phyloP scores from a whole-genome alignment of 2,329 filamentous ascomycete species.

The Zymoseptoria crescenta region DNA sequence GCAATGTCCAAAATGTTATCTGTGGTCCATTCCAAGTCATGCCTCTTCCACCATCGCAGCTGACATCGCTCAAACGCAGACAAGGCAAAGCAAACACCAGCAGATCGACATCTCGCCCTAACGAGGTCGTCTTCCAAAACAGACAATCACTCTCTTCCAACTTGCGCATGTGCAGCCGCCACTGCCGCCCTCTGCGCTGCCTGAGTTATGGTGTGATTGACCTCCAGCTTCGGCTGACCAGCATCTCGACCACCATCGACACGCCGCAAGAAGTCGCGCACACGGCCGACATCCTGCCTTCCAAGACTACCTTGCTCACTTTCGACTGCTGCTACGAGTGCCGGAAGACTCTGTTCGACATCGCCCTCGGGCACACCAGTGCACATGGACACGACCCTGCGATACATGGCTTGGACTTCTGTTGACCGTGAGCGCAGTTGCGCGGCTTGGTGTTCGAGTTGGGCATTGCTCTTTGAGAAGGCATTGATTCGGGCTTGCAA shows the following conservation, averaged over 20 bases:
- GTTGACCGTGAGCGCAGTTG: slow-evolving; percentile 70
- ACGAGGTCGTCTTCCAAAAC: background rate
- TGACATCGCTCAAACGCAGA: background rate
- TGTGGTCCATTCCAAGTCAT: background rate
- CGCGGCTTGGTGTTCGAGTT: slow-evolving; percentile 59
- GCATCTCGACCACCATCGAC: slow-evolving; percentile 47
- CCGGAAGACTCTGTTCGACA: slow-evolving; percentile 73
- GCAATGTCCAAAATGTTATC: background rate
- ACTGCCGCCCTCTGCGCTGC: slow-evolving; percentile 1
- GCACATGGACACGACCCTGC: slow-evolving; percentile 79
- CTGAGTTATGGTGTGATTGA: slow-evolving; percentile 8
- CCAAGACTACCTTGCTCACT: slow-evolving; percentile 52
- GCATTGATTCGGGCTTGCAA: slow-evolving; percentile 63
- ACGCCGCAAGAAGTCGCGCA: slow-evolving; percentile 70
- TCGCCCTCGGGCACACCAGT: slow-evolving; percentile 69
- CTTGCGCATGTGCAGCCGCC: background rate
- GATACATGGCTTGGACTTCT: slow-evolving; percentile 80
- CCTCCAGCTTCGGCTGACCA: slow-evolving; percentile 2
- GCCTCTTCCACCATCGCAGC: background rate
- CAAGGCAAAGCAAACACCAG: background rate
- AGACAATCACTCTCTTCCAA: background rate
- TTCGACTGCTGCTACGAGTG: slow-evolving; percentile 77
- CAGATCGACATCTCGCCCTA: background rate
- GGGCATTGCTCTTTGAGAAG: slow-evolving; percentile 60
- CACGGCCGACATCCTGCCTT: slow-evolving; percentile 57